Base-by-base conservation (phyloP, 164 flowering plant species). In the Akebia trifoliata region DNA sequence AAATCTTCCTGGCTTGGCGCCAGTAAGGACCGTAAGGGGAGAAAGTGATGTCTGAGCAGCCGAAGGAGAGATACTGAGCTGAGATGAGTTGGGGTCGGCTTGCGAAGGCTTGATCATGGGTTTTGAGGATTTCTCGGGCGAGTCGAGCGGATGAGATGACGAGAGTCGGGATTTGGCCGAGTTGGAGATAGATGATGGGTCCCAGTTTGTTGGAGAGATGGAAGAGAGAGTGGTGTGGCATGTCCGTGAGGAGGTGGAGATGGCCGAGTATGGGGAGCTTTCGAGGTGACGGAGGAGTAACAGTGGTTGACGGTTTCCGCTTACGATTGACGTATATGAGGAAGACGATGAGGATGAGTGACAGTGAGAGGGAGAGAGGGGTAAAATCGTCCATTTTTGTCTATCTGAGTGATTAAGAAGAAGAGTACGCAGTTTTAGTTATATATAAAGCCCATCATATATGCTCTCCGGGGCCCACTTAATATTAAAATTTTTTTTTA, bases 41-140 rank as follows among this genome's bases (percentile, higher is more conserved):
- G 71, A 74, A 78, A 57, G 81, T 73, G 51, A 81, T 67, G 75
- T 76, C 76, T 47, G 85, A 66, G 74, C 79, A 77, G 43, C 72
- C 76, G 66, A 75, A 83, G 50, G 86, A 70, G 58, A 78, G 74
- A 65, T 69, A 65, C 67, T 75, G 72, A 39, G 79, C 79, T 3
- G 78, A 59, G 30, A 75, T 36, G 56, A 74, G 66, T 28, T 67
- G 75, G 2, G 82, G 89, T 0, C 81, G 75, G 63, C 61, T 67
- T 3, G 74, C 53, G 65, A 79, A 76, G 52, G 67, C 40, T 56
- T 64, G 80, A 54, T 82, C 85, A 43, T 76, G 72, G 40, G 84
- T 69, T 37, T 69, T 76, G 45, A 82, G 71, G 48, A 78, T 55
- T n/a, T 61, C 62, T 8, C 52, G 54, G 29, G 83, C 83, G 18